phyloP scores from a whole-genome alignment of 331 rosid species.

The Ulmus americana region DNA sequence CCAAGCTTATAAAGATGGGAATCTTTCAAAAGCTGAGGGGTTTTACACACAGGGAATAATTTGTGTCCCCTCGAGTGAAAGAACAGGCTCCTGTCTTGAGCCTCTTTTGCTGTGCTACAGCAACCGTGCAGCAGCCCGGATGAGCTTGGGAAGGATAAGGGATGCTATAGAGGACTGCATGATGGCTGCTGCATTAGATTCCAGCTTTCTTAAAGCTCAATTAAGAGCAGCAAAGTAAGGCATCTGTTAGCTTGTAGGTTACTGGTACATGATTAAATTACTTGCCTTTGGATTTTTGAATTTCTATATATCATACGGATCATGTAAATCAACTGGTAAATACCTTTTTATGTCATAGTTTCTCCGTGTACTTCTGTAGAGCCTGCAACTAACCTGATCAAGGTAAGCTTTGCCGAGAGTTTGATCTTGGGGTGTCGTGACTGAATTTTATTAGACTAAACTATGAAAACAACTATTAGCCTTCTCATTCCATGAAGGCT shows the following conservation, averaged over 20 bases:
- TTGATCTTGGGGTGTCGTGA: background rate
- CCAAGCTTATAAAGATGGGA: constrained; percentile 57
- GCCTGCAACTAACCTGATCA: background rate
- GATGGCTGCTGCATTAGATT: constrained; percentile 62
- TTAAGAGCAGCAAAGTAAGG: constrained; percentile 81
- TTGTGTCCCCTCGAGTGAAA: constrained; percentile 59
- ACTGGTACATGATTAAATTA: constrained; percentile 8
- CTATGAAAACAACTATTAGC: background rate
- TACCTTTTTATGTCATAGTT: background rate
- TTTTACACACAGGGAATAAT: constrained; percentile 71
- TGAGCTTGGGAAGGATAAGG: constrained; percentile 67
- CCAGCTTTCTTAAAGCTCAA: constrained; percentile 67
- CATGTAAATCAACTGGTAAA: background rate
- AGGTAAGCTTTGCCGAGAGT: background rate
- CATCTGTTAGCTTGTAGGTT: constrained; percentile 24
- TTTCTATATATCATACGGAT: background rate
- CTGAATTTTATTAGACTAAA: background rate
- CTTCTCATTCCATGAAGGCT: background rate
- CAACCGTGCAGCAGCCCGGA: constrained; percentile 80
- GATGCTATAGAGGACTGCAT: constrained; percentile 75
- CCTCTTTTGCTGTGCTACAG: constrained; percentile 81
- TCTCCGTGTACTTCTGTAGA: background rate
- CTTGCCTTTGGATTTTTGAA: background rate
- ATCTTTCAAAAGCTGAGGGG: constrained; percentile 75
- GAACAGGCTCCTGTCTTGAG: constrained; percentile 43